Conservation (phyloP, 2,329 filamentous ascomycete genomes). For the Purpureocillium lavendulum region DNA sequence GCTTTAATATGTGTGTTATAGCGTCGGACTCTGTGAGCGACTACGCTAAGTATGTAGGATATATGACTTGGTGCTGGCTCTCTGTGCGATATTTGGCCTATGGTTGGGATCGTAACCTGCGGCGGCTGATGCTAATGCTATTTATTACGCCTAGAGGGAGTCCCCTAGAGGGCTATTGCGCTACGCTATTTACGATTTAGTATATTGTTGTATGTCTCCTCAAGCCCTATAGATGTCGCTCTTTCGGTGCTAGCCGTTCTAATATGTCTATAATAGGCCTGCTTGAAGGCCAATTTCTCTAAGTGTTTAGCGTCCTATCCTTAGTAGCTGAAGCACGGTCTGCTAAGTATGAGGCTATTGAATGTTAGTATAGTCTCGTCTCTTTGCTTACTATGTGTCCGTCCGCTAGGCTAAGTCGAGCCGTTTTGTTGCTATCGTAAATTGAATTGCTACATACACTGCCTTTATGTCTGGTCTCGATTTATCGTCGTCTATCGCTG, state of each 20-base stretch:
- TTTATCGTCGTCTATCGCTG: slow-evolving; percentile 1
- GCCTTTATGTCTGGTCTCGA: slow-evolving; percentile 3
- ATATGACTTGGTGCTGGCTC: no score
- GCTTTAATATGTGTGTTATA: no score
- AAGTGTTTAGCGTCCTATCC: slow-evolving; percentile 10
- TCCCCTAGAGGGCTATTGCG: no score
- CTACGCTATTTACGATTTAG: no score
- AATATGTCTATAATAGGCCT: slow-evolving; percentile 4
- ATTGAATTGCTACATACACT: slow-evolving; percentile 2
- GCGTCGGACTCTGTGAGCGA: no score
- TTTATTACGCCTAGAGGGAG: no score
- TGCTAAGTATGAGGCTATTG: slow-evolving; percentile 4
- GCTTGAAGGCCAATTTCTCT: slow-evolving; percentile 8
- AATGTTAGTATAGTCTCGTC: background rate
- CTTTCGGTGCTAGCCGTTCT: background rate
- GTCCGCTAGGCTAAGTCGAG: background rate
- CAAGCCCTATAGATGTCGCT: no score
- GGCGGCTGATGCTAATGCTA: no score
- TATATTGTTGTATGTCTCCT: no score
- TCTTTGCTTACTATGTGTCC: background rate
- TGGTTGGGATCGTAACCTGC: no score
- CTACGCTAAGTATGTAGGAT: no score
- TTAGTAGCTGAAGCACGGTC: slow-evolving; percentile 7
- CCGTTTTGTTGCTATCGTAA: slow-evolving; percentile 2
- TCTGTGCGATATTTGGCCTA: no score